These are phyloP conservation scores for Fusarium sp. DNA, from an alignment of 2,329 filamentous ascomycete species.

Conservation along the genomic window DNA sequence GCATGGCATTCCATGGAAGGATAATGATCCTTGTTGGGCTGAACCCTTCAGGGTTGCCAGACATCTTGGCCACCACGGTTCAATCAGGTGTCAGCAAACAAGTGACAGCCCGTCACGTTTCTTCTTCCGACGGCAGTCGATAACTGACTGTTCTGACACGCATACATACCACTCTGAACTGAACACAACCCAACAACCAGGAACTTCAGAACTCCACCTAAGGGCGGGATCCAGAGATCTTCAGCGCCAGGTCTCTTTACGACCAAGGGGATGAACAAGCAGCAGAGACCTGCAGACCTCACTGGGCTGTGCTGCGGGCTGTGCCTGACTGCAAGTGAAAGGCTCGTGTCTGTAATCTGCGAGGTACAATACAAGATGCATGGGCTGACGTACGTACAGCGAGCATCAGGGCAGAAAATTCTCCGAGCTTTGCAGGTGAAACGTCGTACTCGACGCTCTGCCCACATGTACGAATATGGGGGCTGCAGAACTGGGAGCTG, in stretches of 20 bases:
- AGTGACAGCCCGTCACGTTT: neutral
- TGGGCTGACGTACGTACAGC: neutral
- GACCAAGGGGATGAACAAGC: neutral
- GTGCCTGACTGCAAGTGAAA: neutral
- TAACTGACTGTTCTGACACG: neutral
- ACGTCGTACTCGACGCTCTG: neutral
- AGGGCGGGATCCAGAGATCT: neutral
- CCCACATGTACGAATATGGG: neutral
- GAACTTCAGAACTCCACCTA: neutral
- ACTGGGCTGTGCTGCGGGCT: neutral
- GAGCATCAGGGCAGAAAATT: constrained; percentile 1
- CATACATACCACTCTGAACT: neutral
- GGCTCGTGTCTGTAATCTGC: neutral
- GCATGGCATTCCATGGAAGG: neutral
- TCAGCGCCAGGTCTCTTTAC: neutral
- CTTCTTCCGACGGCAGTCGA: neutral
- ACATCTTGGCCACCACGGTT: neutral
- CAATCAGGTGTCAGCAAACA: neutral
- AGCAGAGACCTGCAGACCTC: neutral
- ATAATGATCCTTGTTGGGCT: constrained; percentile 2
- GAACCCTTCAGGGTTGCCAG: neutral
- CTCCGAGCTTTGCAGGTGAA: constrained; percentile 12
- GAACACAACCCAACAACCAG: neutral
- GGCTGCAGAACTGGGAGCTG: neutral
- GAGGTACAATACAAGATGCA: constrained; percentile 2